Percentiles rank a stretch among this genome's conserved stretches.
phyloP scores from a whole-genome alignment of 1,139 yeast species.

The Schwanniomyces etchellsii region DNA sequence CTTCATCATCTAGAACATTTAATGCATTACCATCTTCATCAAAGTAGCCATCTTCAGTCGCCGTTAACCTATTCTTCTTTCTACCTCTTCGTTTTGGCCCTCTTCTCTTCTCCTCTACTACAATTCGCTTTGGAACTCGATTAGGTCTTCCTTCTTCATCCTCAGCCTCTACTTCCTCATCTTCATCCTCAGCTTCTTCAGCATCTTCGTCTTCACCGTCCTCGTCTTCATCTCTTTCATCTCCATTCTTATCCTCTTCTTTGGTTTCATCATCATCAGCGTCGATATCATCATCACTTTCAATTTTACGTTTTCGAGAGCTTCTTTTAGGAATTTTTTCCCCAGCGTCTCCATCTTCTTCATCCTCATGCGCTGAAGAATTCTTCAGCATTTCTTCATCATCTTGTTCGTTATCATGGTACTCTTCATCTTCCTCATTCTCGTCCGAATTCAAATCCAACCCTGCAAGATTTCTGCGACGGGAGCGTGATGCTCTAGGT shows the following conservation, averaged over 20 bases:
- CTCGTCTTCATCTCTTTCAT: constrained; percentile 10
- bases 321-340: constrained; percentile 10
- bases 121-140: constrained; percentile 18
- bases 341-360: constrained; percentile 4
- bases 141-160: constrained; percentile 15
- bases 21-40: constrained; percentile 51
- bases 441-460: constrained; percentile 22
- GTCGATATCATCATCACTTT: constrained; percentile 6
- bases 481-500: constrained; percentile 15
- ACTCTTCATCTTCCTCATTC: constrained; percentile 19
- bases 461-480: constrained; percentile 20
- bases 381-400: constrained; percentile 11
- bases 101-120: constrained; percentile 14
- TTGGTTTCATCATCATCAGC: not conserved
- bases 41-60: constrained; percentile 34
- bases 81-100: constrained; percentile 42
- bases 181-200: constrained; percentile 11
- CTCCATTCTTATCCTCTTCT: constrained; percentile 9
- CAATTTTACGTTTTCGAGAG: constrained; percentile 9
- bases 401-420: constrained; percentile 16
- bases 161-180: constrained; percentile 14
- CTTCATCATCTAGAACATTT: constrained; percentile 70
- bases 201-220: constrained; percentile 8
- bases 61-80: constrained; percentile 33
- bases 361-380: constrained; percentile 11